phyloP scores from a whole-genome alignment of 768 basidiomycete species.

The Bullera alba region DNA sequence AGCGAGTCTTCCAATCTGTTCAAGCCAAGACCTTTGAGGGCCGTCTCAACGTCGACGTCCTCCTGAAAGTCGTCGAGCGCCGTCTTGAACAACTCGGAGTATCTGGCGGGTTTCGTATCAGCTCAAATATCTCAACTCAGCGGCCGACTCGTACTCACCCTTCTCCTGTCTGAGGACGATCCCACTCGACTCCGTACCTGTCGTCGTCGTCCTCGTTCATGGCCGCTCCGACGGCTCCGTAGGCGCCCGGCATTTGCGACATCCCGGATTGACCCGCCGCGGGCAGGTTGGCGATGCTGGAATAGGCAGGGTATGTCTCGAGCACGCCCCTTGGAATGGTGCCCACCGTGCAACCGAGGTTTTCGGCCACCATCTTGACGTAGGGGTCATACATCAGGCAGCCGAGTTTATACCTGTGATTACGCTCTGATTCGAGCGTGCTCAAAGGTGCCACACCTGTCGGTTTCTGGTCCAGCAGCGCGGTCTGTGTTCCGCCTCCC shows the following conservation, averaged over 20 bases:
- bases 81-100: constrained; percentile 31
- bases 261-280: too few species aligned
- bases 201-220: background rate
- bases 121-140: background rate
- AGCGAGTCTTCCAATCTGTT: constrained; percentile 51
- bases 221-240: background rate
- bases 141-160: constrained; percentile 1
- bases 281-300: background rate
- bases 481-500: too few species aligned
- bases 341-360: too few species aligned
- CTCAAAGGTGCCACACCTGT: too few species aligned
- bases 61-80: constrained; percentile 39
- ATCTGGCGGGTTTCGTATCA: constrained; percentile 8
- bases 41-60: constrained; percentile 57
- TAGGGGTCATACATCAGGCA: too few species aligned
- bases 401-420: too few species aligned
- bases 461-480: too few species aligned
- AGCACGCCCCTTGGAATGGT: background rate
- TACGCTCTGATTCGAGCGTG: too few species aligned
- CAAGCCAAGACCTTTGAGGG: constrained; percentile 55
- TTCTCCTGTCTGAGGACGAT: background rate
- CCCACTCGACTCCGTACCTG: background rate
- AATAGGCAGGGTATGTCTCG: background rate
- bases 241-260: too few species aligned
- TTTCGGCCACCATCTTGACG: too few species aligned